phyloP scores from a whole-genome alignment of 192 early-diverging fungal species.

The Chytriomyces hyalinus region DNA sequence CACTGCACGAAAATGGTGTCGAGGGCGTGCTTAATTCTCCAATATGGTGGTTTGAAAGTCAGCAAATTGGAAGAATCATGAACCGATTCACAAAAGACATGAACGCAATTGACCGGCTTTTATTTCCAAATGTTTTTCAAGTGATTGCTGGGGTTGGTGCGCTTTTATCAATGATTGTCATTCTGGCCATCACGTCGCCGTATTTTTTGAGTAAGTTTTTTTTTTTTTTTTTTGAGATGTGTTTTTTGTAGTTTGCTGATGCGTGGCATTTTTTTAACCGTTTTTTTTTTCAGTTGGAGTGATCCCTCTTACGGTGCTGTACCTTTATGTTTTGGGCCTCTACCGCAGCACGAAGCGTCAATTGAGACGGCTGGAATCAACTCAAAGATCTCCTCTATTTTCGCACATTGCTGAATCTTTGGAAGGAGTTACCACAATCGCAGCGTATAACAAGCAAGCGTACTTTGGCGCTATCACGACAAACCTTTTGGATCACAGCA shows the following conservation, averaged over 20 bases:
- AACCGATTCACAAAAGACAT: constrained; percentile 63
- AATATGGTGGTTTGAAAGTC: constrained; percentile 64
- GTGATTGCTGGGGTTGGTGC: neutral
- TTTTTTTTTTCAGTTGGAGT: constrained; percentile 1
- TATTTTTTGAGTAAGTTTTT: neutral
- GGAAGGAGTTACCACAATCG: constrained; percentile 42
- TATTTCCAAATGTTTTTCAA: constrained; percentile 40
- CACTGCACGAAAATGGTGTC: constrained; percentile 57
- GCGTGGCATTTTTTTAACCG: no score
- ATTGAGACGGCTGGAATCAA: constrained; percentile 43
- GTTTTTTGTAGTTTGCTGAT: no score
- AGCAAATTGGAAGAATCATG: constrained; percentile 69
- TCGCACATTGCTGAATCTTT: constrained; percentile 48
- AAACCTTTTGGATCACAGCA: constrained; percentile 4
- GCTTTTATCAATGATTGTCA: constrained; percentile 1
- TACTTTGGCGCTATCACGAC: constrained; percentile 10
- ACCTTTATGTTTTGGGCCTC: constrained; percentile 24
- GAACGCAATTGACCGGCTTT: constrained; percentile 58
- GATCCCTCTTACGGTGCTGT: constrained; percentile 14
- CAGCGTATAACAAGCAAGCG: constrained; percentile 20
- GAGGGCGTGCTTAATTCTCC: constrained; percentile 50
- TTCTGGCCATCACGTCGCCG: neutral
- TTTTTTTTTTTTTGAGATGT: no score
- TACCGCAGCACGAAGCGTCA: constrained; percentile 66
- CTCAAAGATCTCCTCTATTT: constrained; percentile 37